phyloP scores from a whole-genome alignment of 192 early-diverging fungal genomes.

The Rhizophlyctis rosea region DNA sequence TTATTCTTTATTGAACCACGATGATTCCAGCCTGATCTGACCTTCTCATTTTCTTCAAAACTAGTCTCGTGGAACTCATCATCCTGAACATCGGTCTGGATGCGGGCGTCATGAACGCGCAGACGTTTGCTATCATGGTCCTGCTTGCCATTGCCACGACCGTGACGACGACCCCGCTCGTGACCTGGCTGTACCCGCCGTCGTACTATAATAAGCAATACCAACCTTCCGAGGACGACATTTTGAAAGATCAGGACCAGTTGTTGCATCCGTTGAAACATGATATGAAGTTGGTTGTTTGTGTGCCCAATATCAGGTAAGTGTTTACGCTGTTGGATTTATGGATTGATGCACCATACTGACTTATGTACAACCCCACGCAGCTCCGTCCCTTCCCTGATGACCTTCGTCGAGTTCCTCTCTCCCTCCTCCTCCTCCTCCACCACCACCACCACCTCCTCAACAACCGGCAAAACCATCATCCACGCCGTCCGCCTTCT shows the following conservation, averaged over 20 bases:
- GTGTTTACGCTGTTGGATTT: slow-evolving; percentile 74
- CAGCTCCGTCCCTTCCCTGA: slow-evolving; percentile 20
- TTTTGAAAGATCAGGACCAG: no score
- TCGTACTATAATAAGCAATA: no score
- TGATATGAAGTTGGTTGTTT: slow-evolving; percentile 48
- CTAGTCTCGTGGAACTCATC: slow-evolving; percentile 94
- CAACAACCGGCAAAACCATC: no score
- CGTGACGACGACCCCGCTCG: slow-evolving; percentile 78
- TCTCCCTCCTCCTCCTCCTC: no score
- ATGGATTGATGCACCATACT: no score
- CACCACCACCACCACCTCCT: no score
- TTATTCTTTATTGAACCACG: no score
- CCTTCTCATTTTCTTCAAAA: no score
- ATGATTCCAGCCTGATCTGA: no score
- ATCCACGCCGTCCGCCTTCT: slow-evolving; percentile 73
- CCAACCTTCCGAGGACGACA: no score
- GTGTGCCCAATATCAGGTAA: slow-evolving; percentile 57
- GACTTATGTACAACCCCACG: slow-evolving; percentile 49
- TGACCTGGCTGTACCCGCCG: slow-evolving; percentile 71
- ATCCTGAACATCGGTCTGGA: slow-evolving; percentile 90
- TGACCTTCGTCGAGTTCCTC: no score
- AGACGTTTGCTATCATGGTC: slow-evolving; percentile 71
- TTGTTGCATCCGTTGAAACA: no score
- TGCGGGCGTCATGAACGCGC: slow-evolving; percentile 74
- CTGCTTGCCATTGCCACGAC: slow-evolving; percentile 85